Base-by-base conservation (phyloP, 2,329 filamentous ascomycete species). In the Colletotrichum sidae region DNA sequence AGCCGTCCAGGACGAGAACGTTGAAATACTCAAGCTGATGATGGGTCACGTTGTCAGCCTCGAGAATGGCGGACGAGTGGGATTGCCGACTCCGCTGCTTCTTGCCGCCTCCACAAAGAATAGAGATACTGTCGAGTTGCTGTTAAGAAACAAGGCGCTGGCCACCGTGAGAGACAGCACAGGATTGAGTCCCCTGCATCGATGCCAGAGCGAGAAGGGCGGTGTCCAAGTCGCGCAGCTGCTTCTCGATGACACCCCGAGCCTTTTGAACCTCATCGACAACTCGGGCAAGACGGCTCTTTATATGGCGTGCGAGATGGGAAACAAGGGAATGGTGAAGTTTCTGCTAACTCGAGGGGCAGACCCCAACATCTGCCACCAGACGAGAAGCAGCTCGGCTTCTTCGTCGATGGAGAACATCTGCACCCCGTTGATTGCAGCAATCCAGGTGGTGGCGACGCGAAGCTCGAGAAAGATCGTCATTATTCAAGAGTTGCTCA, bases 41-140 rank as follows among this genome's bases (percentile, higher is more conserved):
- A 39, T 75, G 33, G 57, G 53, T 6, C 65, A 69, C 25, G 66
- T 69, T 33, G 50, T 62, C 13, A 58, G 71, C 34, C 55, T 74
- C 17, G 71, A 72, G 52, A 68, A 70, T n/a, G 58, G 46, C 6
- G 61, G 63, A 4, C 70, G 72, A 47, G 56, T 52, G 6, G 69
- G 64, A 1, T 52, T 67, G 2, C 72, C 70, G 41, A 75, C 74
- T 6, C 70, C 73, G 17, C 39, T 78, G 15, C 72, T 76, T 42
- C 58, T 69, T 8, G 76, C 75, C 2, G 76, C 75, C n/a, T 69
- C 71, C 3, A 75, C 69, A 15, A 71, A 72, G 9, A 73, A 75
- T 15, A 70, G 70, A 34, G 44, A 72, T 12, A 57, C 74, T 0
- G 73, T 72, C 13, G 63, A 68, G n/a, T 56, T 76, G 7, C 60